Base-by-base conservation (phyloP, 441 rosid species). In the Gossypium laxum region DNA sequence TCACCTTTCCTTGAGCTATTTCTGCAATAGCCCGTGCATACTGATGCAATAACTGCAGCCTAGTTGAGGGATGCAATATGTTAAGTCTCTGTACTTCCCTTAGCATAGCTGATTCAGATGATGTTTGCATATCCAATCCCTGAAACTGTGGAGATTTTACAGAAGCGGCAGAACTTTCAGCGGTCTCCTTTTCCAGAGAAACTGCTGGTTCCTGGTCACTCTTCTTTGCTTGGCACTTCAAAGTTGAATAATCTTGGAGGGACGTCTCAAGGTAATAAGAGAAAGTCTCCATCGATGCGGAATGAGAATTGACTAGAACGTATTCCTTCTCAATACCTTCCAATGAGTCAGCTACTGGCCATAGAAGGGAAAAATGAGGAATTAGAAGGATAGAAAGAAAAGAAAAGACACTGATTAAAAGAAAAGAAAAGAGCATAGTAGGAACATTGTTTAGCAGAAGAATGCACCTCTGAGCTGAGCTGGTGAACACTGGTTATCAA, bases 281-380 rank as follows among this genome's bases (percentile, higher is more conserved):
- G 70, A 85, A 79, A 54, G 77, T 84, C 58, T 80, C 92, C 75
- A 57, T 58, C 3, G 91, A 88, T 57, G 81, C 75, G 79, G 72
- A 81, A 77, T 80, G 87, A 55, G 79, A 79, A 70, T 84, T 77
- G 52, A 91, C 93, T 73, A 89, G 82, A 75, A 91, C 97, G 75
- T 91, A 91, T 50, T 85, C 95, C 71, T 81, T 85, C 82, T 86
- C 97, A 64, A 91, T 87, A 57, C 85, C 87, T 82, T 85, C 91
- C 75, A 82, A 71, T n/a, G 85, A 85, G 76, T 84, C 91, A 77
- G 85, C 65, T 73, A 80, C 89, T 85, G 77, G 52, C 76, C 66
- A 59, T 21, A 77, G 32, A 78, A 67, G 57, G 52, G 45, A 62
- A 75, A 38, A 72, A 69, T 74, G 50, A 77, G 52, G 69, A 61